Conservation (phyloP, 768 basidiomycete genomes). For the Cyclocybe cylindracea region DNA sequence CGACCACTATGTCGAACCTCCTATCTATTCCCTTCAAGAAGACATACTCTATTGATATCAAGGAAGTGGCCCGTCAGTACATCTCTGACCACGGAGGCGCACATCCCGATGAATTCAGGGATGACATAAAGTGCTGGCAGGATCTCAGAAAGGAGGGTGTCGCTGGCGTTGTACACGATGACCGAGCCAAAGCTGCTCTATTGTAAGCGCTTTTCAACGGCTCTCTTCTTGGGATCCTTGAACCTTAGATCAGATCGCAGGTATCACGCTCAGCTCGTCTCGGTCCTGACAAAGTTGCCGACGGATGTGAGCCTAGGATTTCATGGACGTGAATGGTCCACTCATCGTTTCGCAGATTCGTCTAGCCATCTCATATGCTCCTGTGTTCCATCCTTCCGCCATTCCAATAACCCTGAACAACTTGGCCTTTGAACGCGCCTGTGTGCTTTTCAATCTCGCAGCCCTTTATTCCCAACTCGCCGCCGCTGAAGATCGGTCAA, state of each 20-base stretch:
- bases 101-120: conserved; percentile 83
- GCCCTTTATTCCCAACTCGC: conserved; percentile 86
- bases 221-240: not conserved
- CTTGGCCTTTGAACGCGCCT: conserved; percentile 80
- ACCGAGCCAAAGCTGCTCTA: conserved; percentile 51
- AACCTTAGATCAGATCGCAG: conserved; percentile 39
- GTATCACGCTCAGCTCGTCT: conserved; percentile 89
- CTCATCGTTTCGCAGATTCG: conserved; percentile 50
- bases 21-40: conserved; percentile 75
- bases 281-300: conserved; percentile 83
- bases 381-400: conserved; percentile 60
- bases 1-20: conserved; percentile 69
- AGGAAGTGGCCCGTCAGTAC: conserved; percentile 58
- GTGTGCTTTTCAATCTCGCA: conserved; percentile 83
- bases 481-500: conserved; percentile 65
- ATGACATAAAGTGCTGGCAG: conserved; percentile 76
- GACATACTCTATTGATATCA: conserved; percentile 57
- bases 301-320: conserved; percentile 52
- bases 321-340: not conserved
- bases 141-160: conserved; percentile 58
- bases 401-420: conserved; percentile 67
- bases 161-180: conserved; percentile 52
- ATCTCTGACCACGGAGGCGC: conserved; percentile 67
- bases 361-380: conserved; percentile 71
- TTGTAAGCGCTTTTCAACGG: conserved; percentile 48